Evolutionary conservation across 169 alveolate species (phyloP).

Genomic region (Neospora caninum): DNA sequence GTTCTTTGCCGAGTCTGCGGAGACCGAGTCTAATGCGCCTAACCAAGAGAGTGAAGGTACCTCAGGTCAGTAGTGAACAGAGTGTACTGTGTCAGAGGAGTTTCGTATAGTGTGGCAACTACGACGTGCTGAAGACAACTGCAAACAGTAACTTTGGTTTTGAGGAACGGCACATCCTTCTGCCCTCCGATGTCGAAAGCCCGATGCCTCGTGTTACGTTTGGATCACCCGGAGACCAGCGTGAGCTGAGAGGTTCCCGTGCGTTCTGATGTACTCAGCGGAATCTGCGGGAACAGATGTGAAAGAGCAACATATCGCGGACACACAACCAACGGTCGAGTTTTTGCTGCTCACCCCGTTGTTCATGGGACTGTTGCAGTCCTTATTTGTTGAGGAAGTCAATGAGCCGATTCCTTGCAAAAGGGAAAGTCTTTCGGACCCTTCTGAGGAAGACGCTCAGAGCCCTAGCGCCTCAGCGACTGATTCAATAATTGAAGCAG

Average conservation of each 20-base stretch:
- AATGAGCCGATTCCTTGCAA: not conserved
- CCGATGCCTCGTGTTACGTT: too few relatives aligned
- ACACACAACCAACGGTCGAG: conserved; percentile 10
- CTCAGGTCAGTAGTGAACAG: not conserved
- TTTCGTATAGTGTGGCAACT: too few relatives aligned
- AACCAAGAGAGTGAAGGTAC: not conserved
- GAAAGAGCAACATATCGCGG: not conserved
- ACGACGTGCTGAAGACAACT: too few relatives aligned
- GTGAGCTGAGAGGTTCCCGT: too few relatives aligned
- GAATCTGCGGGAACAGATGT: too few relatives aligned
- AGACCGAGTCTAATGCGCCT: not conserved
- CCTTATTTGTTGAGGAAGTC: not conserved
- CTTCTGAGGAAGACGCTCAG: too few relatives aligned
- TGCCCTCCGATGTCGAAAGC: too few relatives aligned
- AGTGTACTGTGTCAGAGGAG: not conserved
- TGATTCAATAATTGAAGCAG: not conserved
- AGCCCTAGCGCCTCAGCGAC: not conserved
- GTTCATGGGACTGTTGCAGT: conserved; percentile 28
- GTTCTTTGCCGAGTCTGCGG: not conserved
- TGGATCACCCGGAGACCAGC: too few relatives aligned
- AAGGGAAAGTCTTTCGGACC: not conserved
- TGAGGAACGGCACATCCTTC: too few relatives aligned
- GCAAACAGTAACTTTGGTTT: too few relatives aligned
- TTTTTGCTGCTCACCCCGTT: not conserved
- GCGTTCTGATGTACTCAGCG: too few relatives aligned